Evolutionary conservation across 2,329 filamentous ascomycete species (phyloP).

Genomic region (Neospermospora avenae): DNA sequence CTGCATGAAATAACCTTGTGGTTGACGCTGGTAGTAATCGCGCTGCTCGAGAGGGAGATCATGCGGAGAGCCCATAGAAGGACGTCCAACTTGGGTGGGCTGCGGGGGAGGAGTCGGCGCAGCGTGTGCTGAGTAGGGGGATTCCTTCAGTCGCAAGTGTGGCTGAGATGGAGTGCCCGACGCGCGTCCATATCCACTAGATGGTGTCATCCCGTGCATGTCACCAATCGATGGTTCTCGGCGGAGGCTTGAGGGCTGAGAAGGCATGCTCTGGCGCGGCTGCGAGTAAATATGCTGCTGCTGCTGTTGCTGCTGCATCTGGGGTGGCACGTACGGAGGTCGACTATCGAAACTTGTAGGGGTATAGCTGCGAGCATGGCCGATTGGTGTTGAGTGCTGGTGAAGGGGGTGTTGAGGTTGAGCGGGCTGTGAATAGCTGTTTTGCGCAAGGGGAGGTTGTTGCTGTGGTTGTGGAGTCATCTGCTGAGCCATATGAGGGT

Average conservation of each 20-base stretch:
- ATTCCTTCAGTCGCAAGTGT: slow-evolving; percentile 33
- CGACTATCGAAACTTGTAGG: slow-evolving; percentile 30
- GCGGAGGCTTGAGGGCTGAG: slow-evolving; percentile 29
- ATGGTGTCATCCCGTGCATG: slow-evolving; percentile 26
- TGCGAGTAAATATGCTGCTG: slow-evolving; percentile 32
- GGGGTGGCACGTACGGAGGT: slow-evolving; percentile 40
- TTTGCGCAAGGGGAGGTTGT: slow-evolving; percentile 38
- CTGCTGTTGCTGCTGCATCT: slow-evolving; percentile 36
- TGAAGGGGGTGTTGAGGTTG: slow-evolving; percentile 40
- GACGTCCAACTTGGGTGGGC: slow-evolving; percentile 21
- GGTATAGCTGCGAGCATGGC: slow-evolving; percentile 31
- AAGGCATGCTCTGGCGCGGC: slow-evolving; percentile 29
- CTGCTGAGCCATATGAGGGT: slow-evolving; percentile 42
- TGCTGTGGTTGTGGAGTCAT: slow-evolving; percentile 45
- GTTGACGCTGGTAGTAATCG: slow-evolving; percentile 33
- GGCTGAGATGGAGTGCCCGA: slow-evolving; percentile 24
- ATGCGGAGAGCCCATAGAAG: slow-evolving; percentile 30
- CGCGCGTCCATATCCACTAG: slow-evolving; percentile 28
- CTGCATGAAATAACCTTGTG: slow-evolving; percentile 28
- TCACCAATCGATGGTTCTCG: slow-evolving; percentile 32
- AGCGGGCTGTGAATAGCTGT: slow-evolving; percentile 47
- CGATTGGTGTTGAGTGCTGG: slow-evolving; percentile 45
- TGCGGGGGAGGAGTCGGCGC: slow-evolving; percentile 28
- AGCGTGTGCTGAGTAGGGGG: slow-evolving; percentile 35
- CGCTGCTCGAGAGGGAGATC: slow-evolving; percentile 30